These are phyloP conservation scores for Maudiozyma bulderi DNA, from an alignment of 805 yeast genomes.

Conservation along the genomic window DNA sequence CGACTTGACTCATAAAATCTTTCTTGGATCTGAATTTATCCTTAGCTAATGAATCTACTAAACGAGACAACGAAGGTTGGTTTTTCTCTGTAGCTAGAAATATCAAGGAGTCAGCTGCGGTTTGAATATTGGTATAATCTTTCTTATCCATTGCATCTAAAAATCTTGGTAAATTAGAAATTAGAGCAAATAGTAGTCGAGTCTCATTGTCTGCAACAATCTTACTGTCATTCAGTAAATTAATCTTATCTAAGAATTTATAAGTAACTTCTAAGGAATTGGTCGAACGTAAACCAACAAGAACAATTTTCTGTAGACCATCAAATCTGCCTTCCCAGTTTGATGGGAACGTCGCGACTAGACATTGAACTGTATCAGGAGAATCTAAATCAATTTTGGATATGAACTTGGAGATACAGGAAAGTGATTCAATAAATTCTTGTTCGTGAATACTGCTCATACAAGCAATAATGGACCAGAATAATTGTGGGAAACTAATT, in stretches of 20 bases:
- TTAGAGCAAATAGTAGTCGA: slow-evolving; percentile 59
- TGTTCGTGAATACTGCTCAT: slow-evolving; percentile 83
- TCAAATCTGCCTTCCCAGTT: slow-evolving; percentile 93
- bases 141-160: slow-evolving; percentile 64
- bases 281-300: slow-evolving; percentile 77
- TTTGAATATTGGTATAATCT: slow-evolving; percentile 41
- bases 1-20: slow-evolving; percentile 77
- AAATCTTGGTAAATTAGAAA: slow-evolving; percentile 77
- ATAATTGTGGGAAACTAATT: slow-evolving; percentile 82
- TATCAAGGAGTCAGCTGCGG: slow-evolving; percentile 48
- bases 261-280: slow-evolving; percentile 71
- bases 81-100: slow-evolving; percentile 50
- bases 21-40: slow-evolving; percentile 79
- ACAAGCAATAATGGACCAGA: slow-evolving; percentile 93
- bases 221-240: slow-evolving; percentile 56
- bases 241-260: slow-evolving; percentile 62
- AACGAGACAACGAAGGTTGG: slow-evolving; percentile 53
- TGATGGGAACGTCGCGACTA: slow-evolving; percentile 81
- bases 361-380: slow-evolving; percentile 72
- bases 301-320: slow-evolving; percentile 70
- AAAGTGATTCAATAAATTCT: slow-evolving; percentile 81
- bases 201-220: slow-evolving; percentile 65
- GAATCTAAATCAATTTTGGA: slow-evolving; percentile 81
- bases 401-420: slow-evolving; percentile 72
- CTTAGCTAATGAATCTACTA: slow-evolving; percentile 67